phyloP scores from a whole-genome alignment of 208 protist species.

The Trypanosomatidae sp. region DNA sequence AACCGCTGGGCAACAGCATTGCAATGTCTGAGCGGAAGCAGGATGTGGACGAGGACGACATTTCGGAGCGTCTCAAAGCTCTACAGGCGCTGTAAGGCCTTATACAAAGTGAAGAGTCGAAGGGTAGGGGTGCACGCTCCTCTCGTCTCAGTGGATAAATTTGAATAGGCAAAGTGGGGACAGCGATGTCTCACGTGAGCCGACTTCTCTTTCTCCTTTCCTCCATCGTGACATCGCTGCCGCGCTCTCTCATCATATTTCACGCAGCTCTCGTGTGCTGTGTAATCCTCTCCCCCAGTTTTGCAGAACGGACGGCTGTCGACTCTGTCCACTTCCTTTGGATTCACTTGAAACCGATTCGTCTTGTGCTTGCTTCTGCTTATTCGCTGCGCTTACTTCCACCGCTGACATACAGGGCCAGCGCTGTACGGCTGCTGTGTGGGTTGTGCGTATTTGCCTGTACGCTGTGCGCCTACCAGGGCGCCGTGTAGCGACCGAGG shows the following conservation, averaged over 20 bases:
- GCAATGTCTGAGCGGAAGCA: constrained; percentile 24
- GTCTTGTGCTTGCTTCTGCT: background rate
- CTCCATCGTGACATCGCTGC: background rate
- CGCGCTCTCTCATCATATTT: background rate
- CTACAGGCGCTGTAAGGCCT: constrained; percentile 44
- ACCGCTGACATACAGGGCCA: too few species aligned
- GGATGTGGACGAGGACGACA: constrained; percentile 57
- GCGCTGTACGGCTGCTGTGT: background rate
- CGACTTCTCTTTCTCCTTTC: background rate
- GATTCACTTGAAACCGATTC: background rate
- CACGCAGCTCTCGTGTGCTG: background rate
- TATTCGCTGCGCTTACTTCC: background rate
- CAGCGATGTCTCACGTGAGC: background rate
- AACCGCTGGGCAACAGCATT: constrained; percentile 29
- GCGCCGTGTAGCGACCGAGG: background rate
- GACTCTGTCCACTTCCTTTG: background rate
- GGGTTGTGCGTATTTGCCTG: background rate
- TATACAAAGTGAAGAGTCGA: background rate
- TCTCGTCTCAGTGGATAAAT: background rate
- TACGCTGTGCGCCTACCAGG: too few species aligned
- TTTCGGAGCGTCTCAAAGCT: constrained; percentile 58
- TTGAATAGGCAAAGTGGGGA: background rate
- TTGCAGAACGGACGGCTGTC: background rate
- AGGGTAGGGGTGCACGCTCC: background rate
- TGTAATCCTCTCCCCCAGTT: background rate